Evolutionary conservation across 106 monocot genomes (phyloP), one percentile per base, ranked within the genome.

Genomic region (Amphibolis antarctica): DNA sequence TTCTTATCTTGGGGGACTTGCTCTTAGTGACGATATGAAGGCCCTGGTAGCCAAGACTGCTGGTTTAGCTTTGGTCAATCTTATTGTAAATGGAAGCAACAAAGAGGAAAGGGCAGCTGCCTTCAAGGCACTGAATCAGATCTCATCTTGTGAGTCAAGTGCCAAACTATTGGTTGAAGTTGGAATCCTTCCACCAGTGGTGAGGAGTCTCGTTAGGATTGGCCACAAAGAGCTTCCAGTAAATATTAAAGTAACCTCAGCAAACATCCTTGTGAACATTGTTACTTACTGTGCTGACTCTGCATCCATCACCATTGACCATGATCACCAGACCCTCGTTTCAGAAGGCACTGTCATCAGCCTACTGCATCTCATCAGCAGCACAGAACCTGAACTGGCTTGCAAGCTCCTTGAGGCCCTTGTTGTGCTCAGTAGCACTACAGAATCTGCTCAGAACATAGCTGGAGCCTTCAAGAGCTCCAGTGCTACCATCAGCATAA

Each of bases 301-400:
- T 53, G 59, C 79, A 42, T 71, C 80, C 27, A 80, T 84, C 29
- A 77, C 81, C 28, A 70, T 96, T 30, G 80, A 74, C 62, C 59
- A 75, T 22, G 64, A 66, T 17, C 43, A 63, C 19, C 80, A 82
- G 23, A 82, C 80, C 5, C 63, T 98, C 61, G 78, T 87, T 24
- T 98, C 90, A 9, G 96, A 98, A 68, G 78, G 84, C 26, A 75
- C 79, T 45, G 67, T 98, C 61, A 82, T 82, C 78, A 82, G 80
- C 72, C 78, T 98, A 1, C 85, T 98, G 22, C 90, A 87, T 64
- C 82, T 98, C 66, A 87, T 91, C 60, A 98, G 82, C 71, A 98
- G 91, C 71, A 91, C 87, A 11, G 96, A 90, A 29, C 90, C 90
- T 44, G 77, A 86, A 62, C 87, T 91, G 21, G 82, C 76, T 62